Evolutionary conservation across 1,284 basidiomycete species (phyloP).

Genomic region (Gomphus sp.): DNA sequence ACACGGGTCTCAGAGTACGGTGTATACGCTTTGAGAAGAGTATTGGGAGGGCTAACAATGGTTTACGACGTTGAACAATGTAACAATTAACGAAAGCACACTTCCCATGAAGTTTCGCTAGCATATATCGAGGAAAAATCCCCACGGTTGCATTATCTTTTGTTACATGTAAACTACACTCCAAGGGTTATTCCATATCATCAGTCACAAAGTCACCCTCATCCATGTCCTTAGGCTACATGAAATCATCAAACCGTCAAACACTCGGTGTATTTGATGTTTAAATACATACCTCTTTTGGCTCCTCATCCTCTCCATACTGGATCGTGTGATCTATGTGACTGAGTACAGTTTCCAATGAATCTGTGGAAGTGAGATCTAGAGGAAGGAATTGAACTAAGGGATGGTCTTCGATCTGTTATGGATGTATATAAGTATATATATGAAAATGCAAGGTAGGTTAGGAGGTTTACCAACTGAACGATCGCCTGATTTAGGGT

Average conservation of each 20-base stretch:
- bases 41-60: not conserved
- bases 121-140: not conserved
- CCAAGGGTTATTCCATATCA: slow-evolving; percentile 35
- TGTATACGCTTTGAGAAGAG: slow-evolving; percentile 1
- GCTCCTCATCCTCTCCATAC: slow-evolving; percentile 91
- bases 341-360: slow-evolving; percentile 83
- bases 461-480: slow-evolving; percentile 60
- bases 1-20: not conserved
- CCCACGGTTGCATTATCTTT: not conserved
- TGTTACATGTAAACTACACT: not conserved
- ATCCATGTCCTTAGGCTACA: slow-evolving; percentile 77
- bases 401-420: slow-evolving; percentile 95
- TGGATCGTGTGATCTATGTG: slow-evolving; percentile 98
- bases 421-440: slow-evolving; percentile 8
- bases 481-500: slow-evolving; percentile 92
- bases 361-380: slow-evolving; percentile 86
- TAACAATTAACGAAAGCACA: not conserved
- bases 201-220: slow-evolving; percentile 72
- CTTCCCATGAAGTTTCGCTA: not conserved
- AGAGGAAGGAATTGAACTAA: slow-evolving; percentile 95
- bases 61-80: not conserved
- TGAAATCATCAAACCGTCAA: slow-evolving; percentile 11
- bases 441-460: not conserved
- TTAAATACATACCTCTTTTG: slow-evolving; percentile 59
- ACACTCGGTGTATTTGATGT: not conserved